Evolutionary conservation across 2,329 filamentous ascomycete genomes (phyloP).

Genomic region (Aspergillus ustus): DNA sequence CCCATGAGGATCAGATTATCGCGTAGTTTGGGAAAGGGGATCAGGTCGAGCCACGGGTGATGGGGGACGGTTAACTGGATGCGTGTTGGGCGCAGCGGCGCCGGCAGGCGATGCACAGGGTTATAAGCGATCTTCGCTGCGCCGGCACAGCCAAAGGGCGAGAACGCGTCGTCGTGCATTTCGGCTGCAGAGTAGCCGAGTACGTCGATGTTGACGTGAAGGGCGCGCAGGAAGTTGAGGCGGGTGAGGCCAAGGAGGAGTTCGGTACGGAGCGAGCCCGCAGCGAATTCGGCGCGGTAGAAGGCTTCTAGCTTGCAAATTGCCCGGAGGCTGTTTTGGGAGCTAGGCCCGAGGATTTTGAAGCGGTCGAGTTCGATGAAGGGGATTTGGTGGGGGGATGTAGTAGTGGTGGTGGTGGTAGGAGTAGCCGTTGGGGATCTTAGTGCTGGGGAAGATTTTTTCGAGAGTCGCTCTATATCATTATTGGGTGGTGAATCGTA

Average conservation of each 20-base stretch:
- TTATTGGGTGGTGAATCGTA: too few relatives aligned
- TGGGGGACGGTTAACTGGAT: constrained; percentile 17
- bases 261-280: constrained; percentile 12
- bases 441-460: too few relatives aligned
- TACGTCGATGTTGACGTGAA: constrained; percentile 19
- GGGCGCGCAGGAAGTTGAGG: constrained; percentile 21
- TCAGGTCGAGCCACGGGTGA: constrained; percentile 37
- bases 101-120: not conserved
- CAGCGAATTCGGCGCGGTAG: not conserved
- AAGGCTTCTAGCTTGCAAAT: constrained; percentile 10
- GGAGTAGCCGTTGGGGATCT: too few relatives aligned
- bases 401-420: too few relatives aligned
- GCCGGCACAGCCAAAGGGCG: not conserved
- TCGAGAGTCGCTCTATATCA: too few relatives aligned
- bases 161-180: constrained; percentile 11
- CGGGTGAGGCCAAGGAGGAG: constrained; percentile 19
- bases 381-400: not conserved
- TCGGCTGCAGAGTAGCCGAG: constrained; percentile 9
- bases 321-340: not conserved
- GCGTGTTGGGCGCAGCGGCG: constrained; percentile 19
- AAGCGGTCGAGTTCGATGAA: not conserved
- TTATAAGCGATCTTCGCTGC: not conserved
- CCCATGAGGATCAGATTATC: constrained; percentile 27
- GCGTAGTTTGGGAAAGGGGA: constrained; percentile 25
- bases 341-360: not conserved